Evolutionary conservation across 106 monocot genomes (phyloP).

Genomic region (Dendrobium huoshanense): DNA sequence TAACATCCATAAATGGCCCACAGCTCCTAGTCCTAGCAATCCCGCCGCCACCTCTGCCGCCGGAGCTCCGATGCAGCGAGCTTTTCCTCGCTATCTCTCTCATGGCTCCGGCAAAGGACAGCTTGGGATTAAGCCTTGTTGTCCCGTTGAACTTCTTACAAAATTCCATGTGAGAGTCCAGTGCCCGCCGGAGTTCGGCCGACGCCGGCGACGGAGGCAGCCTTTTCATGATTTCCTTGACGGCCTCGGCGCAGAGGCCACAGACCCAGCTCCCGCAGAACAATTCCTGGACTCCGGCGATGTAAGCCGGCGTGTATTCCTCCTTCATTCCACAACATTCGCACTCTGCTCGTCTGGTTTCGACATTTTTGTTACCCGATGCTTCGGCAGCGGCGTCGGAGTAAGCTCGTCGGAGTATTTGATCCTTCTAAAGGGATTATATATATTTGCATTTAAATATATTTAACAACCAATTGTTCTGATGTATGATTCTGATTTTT

Average conservation of each 20-base stretch:
- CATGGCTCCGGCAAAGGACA: constrained; percentile 59
- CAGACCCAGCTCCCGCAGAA: constrained; percentile 59
- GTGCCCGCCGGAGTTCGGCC: constrained; percentile 19
- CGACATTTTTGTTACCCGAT: background rate
- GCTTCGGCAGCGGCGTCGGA: constrained; percentile 13
- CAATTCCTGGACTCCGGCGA: constrained; percentile 22
- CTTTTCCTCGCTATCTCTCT: constrained; percentile 68
- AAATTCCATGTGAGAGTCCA: constrained; percentile 38
- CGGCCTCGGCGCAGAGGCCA: constrained; percentile 66
- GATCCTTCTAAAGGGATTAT: constrained; percentile 12
- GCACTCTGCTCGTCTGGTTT: constrained; percentile 31
- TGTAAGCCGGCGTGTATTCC: constrained; percentile 67
- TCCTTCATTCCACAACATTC: constrained; percentile 59
- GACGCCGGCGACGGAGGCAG: background rate
- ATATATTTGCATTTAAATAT: no score
- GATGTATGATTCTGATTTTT: background rate
- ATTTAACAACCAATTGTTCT: background rate
- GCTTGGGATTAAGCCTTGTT: constrained; percentile 58
- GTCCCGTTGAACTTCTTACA: constrained; percentile 51
- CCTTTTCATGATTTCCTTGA: constrained; percentile 40
- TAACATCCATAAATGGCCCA: background rate
- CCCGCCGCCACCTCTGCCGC: constrained; percentile 4
- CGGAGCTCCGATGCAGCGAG: constrained; percentile 20
- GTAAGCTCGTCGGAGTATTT: constrained; percentile 20
- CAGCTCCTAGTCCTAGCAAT: constrained; percentile 37